A percentile compares a stretch with the other conserved stretches of the same genome.
phyloP scores from a whole-genome alignment of 768 basidiomycete genomes.

The Lactarius hatsudake region DNA sequence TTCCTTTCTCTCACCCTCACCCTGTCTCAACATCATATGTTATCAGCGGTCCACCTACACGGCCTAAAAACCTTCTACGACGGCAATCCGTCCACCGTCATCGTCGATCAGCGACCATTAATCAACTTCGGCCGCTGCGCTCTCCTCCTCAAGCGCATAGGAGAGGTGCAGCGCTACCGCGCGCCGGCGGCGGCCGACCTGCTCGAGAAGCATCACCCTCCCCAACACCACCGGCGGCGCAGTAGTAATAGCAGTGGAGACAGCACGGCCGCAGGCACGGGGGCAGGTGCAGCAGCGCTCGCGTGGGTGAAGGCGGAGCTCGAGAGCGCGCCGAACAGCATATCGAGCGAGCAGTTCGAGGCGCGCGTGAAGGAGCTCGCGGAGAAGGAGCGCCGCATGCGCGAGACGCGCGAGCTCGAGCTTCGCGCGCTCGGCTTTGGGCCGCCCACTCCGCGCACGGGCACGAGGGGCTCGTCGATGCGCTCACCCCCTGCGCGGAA shows the following conservation, averaged over 20 bases:
- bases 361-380: conserved; percentile 33
- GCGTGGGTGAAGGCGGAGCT: conserved; percentile 45
- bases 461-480: not conserved
- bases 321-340: conserved; percentile 31
- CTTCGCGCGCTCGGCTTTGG: conserved; percentile 25
- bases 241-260: conserved; percentile 1
- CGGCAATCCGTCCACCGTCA: not conserved
- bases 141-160: conserved; percentile 39
- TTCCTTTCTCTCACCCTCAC: not conserved
- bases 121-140: conserved; percentile 46
- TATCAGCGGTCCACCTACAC: conserved; percentile 38
- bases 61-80: conserved; percentile 9
- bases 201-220: conserved; percentile 21
- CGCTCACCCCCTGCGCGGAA: not conserved
- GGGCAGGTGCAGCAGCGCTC: conserved; percentile 33
- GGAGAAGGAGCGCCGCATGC: conserved; percentile 19
- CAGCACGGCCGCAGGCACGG: conserved; percentile 28
- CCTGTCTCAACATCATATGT: not conserved
- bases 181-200: conserved; percentile 35
- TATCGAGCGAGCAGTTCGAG: conserved; percentile 37
- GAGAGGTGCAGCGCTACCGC: conserved; percentile 35
- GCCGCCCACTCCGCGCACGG: not conserved
- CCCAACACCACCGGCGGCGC: not conserved
- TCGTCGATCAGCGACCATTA: conserved; percentile 35
- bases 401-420: conserved; percentile 16